Evolutionary conservation across 2,329 filamentous ascomycete species (phyloP).

Genomic region (Alternaria dauci): DNA sequence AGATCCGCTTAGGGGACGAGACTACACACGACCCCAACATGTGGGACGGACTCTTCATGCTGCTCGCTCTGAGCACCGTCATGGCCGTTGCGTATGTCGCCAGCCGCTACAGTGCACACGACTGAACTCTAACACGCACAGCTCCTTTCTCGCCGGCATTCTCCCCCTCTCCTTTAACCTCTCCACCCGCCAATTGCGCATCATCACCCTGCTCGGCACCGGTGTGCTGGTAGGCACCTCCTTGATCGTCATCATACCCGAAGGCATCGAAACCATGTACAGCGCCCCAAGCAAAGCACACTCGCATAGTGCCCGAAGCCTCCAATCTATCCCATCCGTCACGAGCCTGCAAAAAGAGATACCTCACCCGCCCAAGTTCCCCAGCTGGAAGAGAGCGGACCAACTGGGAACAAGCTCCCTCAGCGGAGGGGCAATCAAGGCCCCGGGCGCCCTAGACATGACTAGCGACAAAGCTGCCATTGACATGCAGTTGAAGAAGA

Average conservation of each 20-base stretch:
- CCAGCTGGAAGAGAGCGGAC: constrained; percentile 31
- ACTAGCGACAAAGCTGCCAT: constrained; percentile 33
- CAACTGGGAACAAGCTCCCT: constrained; percentile 23
- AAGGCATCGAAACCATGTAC: constrained; percentile 91
- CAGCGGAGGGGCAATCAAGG: constrained; percentile 29
- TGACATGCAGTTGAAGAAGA: constrained; percentile 30
- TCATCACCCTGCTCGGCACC: constrained; percentile 91
- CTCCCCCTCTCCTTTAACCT: constrained; percentile 89
- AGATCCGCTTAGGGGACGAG: constrained; percentile 16
- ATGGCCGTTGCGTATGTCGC: constrained; percentile 69
- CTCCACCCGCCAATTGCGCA: constrained; percentile 83
- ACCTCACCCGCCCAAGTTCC: constrained; percentile 34
- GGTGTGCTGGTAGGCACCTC: constrained; percentile 95
- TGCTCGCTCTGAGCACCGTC: constrained; percentile 70
- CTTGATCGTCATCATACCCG: constrained; percentile 95
- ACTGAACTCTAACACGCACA: constrained; percentile 52
- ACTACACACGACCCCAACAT: constrained; percentile 44
- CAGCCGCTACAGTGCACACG: neutral
- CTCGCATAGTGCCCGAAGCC: constrained; percentile 30
- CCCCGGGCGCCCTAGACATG: constrained; percentile 27
- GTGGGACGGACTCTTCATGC: constrained; percentile 71
- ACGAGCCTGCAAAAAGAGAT: constrained; percentile 39
- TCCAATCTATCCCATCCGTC: constrained; percentile 38
- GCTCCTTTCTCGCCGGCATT: constrained; percentile 92
- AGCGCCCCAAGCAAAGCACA: constrained; percentile 54